phyloP scores from a whole-genome alignment of 768 basidiomycete genomes.

The Suillus occidentalis region DNA sequence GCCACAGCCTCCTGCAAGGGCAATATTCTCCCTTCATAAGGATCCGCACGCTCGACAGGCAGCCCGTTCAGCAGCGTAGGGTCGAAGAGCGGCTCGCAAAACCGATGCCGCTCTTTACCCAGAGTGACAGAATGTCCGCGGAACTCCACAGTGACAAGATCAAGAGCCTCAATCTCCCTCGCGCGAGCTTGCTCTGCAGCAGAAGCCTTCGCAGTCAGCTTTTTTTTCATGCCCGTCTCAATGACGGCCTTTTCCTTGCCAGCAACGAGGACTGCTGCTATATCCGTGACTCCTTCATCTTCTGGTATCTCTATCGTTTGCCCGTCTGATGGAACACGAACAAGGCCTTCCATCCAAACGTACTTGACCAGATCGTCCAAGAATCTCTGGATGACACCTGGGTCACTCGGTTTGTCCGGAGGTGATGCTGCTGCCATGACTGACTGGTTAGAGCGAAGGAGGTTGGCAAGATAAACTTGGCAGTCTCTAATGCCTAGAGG shows the following conservation, averaged over 20 bases:
- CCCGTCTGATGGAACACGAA: conserved; percentile 74
- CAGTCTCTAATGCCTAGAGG: conserved; percentile 70
- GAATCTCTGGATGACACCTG: conserved; percentile 46
- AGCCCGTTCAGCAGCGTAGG: conserved; percentile 53
- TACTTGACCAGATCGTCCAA: conserved; percentile 66
- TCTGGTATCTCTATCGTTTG: conserved; percentile 62
- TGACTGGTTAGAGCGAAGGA: conserved; percentile 68
- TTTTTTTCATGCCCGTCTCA: conserved; percentile 80
- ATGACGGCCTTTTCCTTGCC: conserved; percentile 92
- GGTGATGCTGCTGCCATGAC: conserved; percentile 61
- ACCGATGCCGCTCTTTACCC: conserved; percentile 86
- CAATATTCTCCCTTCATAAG: conserved; percentile 23
- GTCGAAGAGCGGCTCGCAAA: conserved; percentile 89
- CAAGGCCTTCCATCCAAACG: conserved; percentile 61
- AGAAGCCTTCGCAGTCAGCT: conserved; percentile 65
- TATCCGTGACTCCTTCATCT: conserved; percentile 86
- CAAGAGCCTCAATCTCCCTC: conserved; percentile 79
- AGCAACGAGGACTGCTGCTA: conserved; percentile 85
- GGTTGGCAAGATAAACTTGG: conserved; percentile 70
- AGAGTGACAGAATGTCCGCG: conserved; percentile 68
- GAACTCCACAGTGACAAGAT: conserved; percentile 77
- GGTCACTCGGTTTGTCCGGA: conserved; percentile 45
- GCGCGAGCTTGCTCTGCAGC: conserved; percentile 82
- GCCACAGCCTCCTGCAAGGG: conserved; percentile 71
- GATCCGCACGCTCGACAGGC: conserved; percentile 25